Conservation (phyloP, 257 asterid genomes). For the Solanum ahanhuiri region DNA sequence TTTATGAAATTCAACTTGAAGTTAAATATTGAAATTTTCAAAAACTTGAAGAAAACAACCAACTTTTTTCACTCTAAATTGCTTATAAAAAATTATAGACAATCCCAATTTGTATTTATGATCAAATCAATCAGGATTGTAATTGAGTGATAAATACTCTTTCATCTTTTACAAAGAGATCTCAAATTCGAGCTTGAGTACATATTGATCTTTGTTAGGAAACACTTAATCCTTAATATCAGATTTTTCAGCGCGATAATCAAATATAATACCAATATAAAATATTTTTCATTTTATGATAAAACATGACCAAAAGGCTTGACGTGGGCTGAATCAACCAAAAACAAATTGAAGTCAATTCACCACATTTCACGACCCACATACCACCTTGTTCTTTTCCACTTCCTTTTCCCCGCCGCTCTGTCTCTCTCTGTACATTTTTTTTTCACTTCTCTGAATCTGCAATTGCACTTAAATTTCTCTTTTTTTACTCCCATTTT, state of each 20-base stretch:
- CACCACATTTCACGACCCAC: not conserved
- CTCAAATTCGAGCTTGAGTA: accelerated
- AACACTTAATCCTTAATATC: no score
- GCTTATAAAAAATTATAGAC: not conserved
- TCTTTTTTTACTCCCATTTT: not conserved
- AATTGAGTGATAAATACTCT: accelerated
- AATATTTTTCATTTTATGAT: not conserved
- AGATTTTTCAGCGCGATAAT: accelerated
- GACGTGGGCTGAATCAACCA: not conserved
- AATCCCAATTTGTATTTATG: not conserved
- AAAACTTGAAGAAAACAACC: not conserved
- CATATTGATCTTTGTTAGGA: accelerated
- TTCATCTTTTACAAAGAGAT: accelerated
- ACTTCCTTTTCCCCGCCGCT: not conserved
- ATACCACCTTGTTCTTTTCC: not conserved
- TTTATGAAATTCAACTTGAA: not conserved
- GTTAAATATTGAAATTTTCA: not conserved
- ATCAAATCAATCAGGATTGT: no score
- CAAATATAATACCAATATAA: no score
- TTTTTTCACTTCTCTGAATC: not conserved
- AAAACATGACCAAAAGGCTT: not conserved
- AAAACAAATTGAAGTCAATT: not conserved
- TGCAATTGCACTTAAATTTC: not conserved
- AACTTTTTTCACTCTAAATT: not conserved
- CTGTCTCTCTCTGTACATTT: not conserved